Percentiles rank a stretch among this genome's conserved stretches.
Conservation (phyloP, 1,284 basidiomycete species). For the Microbotryum intermedium region DNA sequence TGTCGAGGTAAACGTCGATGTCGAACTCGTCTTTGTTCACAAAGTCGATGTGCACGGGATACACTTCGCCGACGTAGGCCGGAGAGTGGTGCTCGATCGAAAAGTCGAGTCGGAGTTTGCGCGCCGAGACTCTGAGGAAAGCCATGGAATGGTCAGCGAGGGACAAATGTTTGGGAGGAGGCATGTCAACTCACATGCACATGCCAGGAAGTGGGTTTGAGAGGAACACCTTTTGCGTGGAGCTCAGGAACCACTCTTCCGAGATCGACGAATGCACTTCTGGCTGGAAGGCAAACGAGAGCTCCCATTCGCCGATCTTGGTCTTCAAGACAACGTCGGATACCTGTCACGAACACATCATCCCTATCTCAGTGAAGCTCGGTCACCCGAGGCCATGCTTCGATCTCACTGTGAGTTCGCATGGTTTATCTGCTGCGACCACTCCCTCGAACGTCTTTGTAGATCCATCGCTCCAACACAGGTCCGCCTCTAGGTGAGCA, state of each 20-base stretch:
- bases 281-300: constrained; percentile 6
- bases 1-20: constrained; percentile 59
- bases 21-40: constrained; percentile 58
- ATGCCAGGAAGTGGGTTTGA: neutral
- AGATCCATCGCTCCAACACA: constrained; percentile 52
- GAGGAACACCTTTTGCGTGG: neutral
- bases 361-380: neutral
- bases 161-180: too few species aligned
- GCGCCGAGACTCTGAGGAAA: constrained; percentile 52
- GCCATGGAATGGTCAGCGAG: neutral
- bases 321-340: constrained; percentile 4
- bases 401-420: constrained; percentile 5
- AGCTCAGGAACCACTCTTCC: constrained; percentile 4
- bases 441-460: constrained; percentile 53
- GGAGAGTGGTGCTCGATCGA: constrained; percentile 52
- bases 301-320: constrained; percentile 4
- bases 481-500: constrained; percentile 36
- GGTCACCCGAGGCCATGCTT: rapidly evolving
- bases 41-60: constrained; percentile 58
- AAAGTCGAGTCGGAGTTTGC: constrained; percentile 53
- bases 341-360: neutral
- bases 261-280: neutral
- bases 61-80: constrained; percentile 67
- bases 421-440: constrained; percentile 36
- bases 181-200: constrained; percentile 8